Conservation (phyloP, 1,284 basidiomycete genomes). For the Apiotrichum montevideense region DNA sequence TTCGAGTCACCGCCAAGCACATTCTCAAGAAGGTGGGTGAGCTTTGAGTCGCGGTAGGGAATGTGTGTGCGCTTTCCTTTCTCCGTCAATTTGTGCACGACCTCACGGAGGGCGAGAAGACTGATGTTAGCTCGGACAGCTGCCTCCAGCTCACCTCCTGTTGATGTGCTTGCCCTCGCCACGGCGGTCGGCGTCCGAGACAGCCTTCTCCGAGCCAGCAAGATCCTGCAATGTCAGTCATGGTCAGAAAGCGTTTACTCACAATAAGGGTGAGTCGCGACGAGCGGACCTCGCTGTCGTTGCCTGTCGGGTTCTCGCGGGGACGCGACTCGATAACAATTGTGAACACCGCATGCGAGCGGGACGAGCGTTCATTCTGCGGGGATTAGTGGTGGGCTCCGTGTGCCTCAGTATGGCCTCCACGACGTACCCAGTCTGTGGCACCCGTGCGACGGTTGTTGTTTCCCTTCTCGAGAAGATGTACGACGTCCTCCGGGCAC, state of each 20-base stretch:
- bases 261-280: conserved; percentile 31
- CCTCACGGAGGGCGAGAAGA: conserved; percentile 52
- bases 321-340: conserved; percentile 48
- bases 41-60: conserved; percentile 55
- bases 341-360: conserved; percentile 54
- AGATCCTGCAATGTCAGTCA: conserved; percentile 43
- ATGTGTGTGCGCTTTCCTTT: conserved; percentile 47
- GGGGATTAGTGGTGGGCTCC: not conserved
- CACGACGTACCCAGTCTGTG: conserved; percentile 51
- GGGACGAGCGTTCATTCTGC: conserved; percentile 51
- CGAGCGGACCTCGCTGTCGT: conserved; percentile 32
- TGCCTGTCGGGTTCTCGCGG: conserved; percentile 30
- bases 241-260: not conserved
- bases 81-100: conserved; percentile 55
- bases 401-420: not conserved
- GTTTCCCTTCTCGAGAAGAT: conserved; percentile 50
- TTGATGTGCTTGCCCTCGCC: conserved; percentile 57
- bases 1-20: conserved; percentile 54
- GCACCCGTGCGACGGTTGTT: conserved; percentile 50
- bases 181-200: conserved; percentile 51
- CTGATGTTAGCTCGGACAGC: conserved; percentile 18
- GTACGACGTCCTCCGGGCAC: conserved; percentile 49
- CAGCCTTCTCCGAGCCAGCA: conserved; percentile 55
- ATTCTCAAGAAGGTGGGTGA: conserved; percentile 53
- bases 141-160: conserved; percentile 41